A percentile compares a stretch with the other conserved stretches of the same genome.
Conservation (phyloP, 192 early-diverging fungal species). For the Paraglomus occultum region DNA sequence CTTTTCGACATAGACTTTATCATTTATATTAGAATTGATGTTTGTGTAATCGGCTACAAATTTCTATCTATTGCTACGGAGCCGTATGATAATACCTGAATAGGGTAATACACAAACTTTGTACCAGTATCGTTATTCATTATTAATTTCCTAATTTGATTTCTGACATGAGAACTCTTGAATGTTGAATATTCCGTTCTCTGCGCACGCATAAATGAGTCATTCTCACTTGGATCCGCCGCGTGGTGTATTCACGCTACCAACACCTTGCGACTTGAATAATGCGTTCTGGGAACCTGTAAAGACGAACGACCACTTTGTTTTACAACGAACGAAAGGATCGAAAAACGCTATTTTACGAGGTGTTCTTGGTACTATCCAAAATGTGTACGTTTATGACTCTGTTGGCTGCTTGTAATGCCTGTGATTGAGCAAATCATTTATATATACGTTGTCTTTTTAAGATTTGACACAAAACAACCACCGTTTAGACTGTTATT, state of each 20-base stretch:
- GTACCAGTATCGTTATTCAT: too few species aligned
- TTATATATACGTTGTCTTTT: not conserved
- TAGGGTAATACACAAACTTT: too few species aligned
- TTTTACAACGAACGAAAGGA: constrained; percentile 66
- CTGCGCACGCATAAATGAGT: not conserved
- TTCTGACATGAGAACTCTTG: too few species aligned
- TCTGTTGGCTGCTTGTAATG: not conserved
- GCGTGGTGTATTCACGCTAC: constrained; percentile 51
- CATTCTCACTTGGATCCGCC: constrained; percentile 34
- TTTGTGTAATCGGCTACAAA: too few species aligned
- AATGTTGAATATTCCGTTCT: too few species aligned
- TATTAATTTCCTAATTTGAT: too few species aligned
- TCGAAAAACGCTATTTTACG: constrained; percentile 59
- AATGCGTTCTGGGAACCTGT: constrained; percentile 71
- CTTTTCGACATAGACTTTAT: too few species aligned
- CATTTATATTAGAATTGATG: too few species aligned
- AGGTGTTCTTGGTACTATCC: constrained; percentile 83
- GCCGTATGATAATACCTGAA: too few species aligned
- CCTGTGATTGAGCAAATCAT: constrained; percentile 4
- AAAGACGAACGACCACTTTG: constrained; percentile 59
- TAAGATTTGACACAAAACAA: constrained; percentile 87
- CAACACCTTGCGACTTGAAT: constrained; percentile 49
- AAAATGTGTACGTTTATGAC: constrained; percentile 73
- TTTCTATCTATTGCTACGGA: too few species aligned
- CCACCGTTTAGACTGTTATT: constrained; percentile 88